These are phyloP conservation scores for Kwoniella shandongensis DNA, from an alignment of 768 basidiomycete species.

Conservation along the genomic window DNA sequence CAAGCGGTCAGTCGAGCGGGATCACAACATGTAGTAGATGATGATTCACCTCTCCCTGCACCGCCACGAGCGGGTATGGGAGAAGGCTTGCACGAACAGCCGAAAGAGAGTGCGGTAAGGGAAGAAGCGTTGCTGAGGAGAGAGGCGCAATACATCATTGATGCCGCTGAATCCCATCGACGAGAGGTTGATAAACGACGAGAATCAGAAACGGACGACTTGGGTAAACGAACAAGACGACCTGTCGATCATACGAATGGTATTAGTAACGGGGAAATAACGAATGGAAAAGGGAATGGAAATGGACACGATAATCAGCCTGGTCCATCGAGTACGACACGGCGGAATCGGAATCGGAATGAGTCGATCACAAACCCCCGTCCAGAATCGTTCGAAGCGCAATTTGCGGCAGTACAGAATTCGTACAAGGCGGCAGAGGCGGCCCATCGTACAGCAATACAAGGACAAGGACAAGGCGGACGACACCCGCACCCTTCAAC, in stretches of 20 bases:
- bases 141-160: constrained; percentile 16
- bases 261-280: constrained; percentile 1
- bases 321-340: constrained; percentile 12
- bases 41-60: constrained; percentile 17
- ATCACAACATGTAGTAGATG: constrained; percentile 24
- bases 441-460: no score
- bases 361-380: background rate
- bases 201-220: constrained; percentile 4
- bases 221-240: constrained; percentile 6
- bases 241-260: constrained; percentile 7
- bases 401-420: constrained; percentile 11
- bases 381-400: constrained; percentile 10
- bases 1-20: constrained; percentile 6
- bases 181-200: constrained; percentile 5
- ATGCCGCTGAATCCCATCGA: constrained; percentile 3
- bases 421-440: constrained; percentile 2
- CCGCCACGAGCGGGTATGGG: constrained; percentile 26
- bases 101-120: constrained; percentile 12
- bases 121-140: background rate
- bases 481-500: no score
- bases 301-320: constrained; percentile 4
- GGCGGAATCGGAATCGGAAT: background rate
- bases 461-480: background rate
- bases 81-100: constrained; percentile 12
- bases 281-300: constrained; percentile 7